Base-by-base conservation (phyloP, 192 early-diverging fungal species). In the Gryganskiella cystojenkinii region DNA sequence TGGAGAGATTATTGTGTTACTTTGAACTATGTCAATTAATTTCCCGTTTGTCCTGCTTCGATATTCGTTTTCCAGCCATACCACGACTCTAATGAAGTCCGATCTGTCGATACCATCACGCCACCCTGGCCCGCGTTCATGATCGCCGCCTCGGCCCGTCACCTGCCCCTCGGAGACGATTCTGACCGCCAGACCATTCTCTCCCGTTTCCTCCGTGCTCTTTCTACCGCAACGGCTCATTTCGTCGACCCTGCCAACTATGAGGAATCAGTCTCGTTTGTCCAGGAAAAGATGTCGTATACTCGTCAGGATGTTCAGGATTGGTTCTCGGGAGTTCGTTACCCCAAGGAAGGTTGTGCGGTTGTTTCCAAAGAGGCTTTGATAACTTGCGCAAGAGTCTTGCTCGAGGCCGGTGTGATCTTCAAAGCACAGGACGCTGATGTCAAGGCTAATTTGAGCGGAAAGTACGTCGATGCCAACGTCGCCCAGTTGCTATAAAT, bases 111-210 rank as follows among this genome's bases (percentile, higher is more conserved):
- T 42, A 86, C 88, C 8, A 92, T 96, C 50, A 87, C 89, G 3
- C 94, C 95, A n/a, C 92, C 92, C 10, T 96, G 95, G 94, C 93
- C 95, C 27, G 93, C 94, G 7, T 96, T 96, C 75, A 85, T 91
- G 73, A 86, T 95, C 64, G 95, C 93, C 6, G 90, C 90, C 30
- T 82, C 81, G n/a, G 58, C 62, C 1, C 81, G 83, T 43, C 33
- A 82, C 10, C 56, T 89, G 15, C 71, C 69, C 6, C 24, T 17
- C 11, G 56, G 82, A 8, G 54, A 45, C 2, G 65, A 80, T 25
- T 14, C 59, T 20, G 53, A 52, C 11, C 14, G 74, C 9, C 50
- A 64, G 31, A 53, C 85, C 0, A 68, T 86, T n/a, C 20, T 65
- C 20, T 75, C 84, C 15, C 80, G 61, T 3, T 78, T 78, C 74